A percentile compares a stretch with the other conserved stretches of the same genome.
phyloP scores from a whole-genome alignment of 1,284 basidiomycete species.

The Apiotrichum veenhuisii region DNA sequence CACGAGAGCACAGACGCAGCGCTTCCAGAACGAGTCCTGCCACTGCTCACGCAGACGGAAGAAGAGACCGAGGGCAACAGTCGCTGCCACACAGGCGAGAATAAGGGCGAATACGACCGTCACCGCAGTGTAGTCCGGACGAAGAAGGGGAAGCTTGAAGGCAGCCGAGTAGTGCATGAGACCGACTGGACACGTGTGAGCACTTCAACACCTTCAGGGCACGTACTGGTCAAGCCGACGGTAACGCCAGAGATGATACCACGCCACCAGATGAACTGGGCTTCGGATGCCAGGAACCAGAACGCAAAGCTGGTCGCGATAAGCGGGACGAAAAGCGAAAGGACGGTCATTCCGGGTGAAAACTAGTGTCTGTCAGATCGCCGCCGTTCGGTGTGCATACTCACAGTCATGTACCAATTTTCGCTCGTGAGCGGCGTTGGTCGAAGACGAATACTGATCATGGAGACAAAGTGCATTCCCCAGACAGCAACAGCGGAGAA shows the following conservation, averaged over 20 bases:
- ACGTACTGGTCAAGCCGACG: constrained; percentile 72
- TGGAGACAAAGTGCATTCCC: constrained; percentile 55
- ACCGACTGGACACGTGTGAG: constrained; percentile 26
- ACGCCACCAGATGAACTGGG: constrained; percentile 48
- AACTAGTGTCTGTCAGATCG: constrained; percentile 28
- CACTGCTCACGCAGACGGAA: constrained; percentile 53
- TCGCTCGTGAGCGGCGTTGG: constrained; percentile 2
- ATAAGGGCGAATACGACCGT: constrained; percentile 52
- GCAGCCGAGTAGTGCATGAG: constrained; percentile 54
- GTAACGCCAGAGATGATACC: constrained; percentile 60
- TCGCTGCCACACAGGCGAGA: constrained; percentile 52
- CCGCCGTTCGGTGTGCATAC: constrained; percentile 5
- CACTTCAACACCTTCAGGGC: not conserved
- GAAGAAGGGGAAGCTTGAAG: constrained; percentile 47
- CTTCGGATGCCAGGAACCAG: constrained; percentile 51
- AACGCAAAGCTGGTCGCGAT: constrained; percentile 52
- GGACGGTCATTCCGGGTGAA: constrained; percentile 52
- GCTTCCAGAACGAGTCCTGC: constrained; percentile 54
- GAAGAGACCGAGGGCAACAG: constrained; percentile 52
- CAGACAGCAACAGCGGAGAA: constrained; percentile 79
- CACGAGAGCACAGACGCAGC: constrained; percentile 48
- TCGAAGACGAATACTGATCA: constrained; percentile 49
- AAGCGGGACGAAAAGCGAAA: constrained; percentile 53
- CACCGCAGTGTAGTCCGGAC: constrained; percentile 38
- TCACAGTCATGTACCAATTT: constrained; percentile 49